phyloP scores from a whole-genome alignment of 1,139 yeast species.

The Kodamaea plutei region DNA sequence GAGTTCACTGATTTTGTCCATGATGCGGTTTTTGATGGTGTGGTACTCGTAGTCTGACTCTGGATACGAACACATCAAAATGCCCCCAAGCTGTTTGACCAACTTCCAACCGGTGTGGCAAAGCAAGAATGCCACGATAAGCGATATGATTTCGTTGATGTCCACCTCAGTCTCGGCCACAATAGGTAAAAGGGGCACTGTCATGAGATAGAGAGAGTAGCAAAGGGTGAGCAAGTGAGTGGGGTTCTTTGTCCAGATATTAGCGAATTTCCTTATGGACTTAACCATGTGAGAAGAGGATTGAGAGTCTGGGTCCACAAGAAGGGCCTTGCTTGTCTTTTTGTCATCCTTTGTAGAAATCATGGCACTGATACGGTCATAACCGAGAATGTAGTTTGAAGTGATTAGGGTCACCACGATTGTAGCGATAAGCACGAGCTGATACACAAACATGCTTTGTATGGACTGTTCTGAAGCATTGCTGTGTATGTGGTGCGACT shows the following conservation, averaged over 20 bases:
- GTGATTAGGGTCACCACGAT: slow-evolving; percentile 33
- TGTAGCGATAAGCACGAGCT: slow-evolving; percentile 24
- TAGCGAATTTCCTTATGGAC: slow-evolving; percentile 7
- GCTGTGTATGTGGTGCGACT: slow-evolving; percentile 53
- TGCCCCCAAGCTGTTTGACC: slow-evolving; percentile 48
- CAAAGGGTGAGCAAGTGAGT: slow-evolving; percentile 59
- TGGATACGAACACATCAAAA: slow-evolving; percentile 53
- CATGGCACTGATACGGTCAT: slow-evolving; percentile 34
- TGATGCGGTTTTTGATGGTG: slow-evolving; percentile 30
- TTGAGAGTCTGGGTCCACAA: slow-evolving; percentile 2
- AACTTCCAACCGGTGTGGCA: slow-evolving; percentile 53
- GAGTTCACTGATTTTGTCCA: slow-evolving; percentile 36
- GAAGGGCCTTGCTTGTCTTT: slow-evolving; percentile 1
- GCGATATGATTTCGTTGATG: slow-evolving; percentile 48
- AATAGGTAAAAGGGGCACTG: slow-evolving; percentile 33
- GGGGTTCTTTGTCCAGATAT: slow-evolving; percentile 44
- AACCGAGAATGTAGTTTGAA: slow-evolving; percentile 33
- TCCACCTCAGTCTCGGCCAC: slow-evolving; percentile 32
- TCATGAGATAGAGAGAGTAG: slow-evolving; percentile 41
- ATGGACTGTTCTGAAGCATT: slow-evolving; percentile 47
- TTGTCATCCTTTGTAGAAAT: slow-evolving; percentile 17
- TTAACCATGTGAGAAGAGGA: background rate
- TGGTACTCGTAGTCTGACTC: slow-evolving; percentile 37
- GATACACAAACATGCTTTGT: slow-evolving; percentile 32
- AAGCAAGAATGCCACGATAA: slow-evolving; percentile 46